These are phyloP conservation scores for Alloascoidea hylecoeti DNA, from an alignment of 805 yeast genomes.

Conservation along the genomic window DNA sequence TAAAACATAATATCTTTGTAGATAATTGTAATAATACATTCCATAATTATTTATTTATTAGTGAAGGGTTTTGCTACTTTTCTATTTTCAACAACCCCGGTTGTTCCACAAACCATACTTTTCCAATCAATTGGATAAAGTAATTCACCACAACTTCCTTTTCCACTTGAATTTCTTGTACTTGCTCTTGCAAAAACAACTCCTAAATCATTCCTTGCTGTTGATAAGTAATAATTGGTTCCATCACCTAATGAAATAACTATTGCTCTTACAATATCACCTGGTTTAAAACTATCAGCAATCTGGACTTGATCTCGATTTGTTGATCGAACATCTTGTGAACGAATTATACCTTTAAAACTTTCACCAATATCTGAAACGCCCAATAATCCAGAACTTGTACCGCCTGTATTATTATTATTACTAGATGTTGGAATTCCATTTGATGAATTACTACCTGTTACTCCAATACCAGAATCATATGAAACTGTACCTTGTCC, in stretches of 20 bases:
- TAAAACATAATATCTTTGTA: no score
- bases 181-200: conserved; percentile 72
- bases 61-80: conserved; percentile 86
- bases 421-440: background rate
- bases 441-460: conserved; percentile 17
- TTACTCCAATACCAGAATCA: conserved; percentile 57
- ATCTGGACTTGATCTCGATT: conserved; percentile 81
- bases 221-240: conserved; percentile 72
- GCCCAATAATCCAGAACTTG: background rate
- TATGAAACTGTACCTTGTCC: conserved; percentile 36
- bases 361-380: conserved; percentile 67
- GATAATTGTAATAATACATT: background rate
- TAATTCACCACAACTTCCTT: conserved; percentile 52
- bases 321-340: conserved; percentile 82
- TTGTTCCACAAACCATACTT: conserved; percentile 68
- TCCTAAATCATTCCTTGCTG: conserved; percentile 86
- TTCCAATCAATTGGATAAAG: conserved; percentile 95
- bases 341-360: conserved; percentile 72
- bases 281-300: conserved; percentile 72
- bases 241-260: conserved; percentile 89
- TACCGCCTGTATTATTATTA: no score
- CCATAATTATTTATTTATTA: background rate
- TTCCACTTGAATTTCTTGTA: conserved; percentile 12
- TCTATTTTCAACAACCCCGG: conserved; percentile 65
- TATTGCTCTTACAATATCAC: conserved; percentile 79